phyloP scores from a whole-genome alignment of 2,329 filamentous ascomycete species.

The Cercospora janseana region DNA sequence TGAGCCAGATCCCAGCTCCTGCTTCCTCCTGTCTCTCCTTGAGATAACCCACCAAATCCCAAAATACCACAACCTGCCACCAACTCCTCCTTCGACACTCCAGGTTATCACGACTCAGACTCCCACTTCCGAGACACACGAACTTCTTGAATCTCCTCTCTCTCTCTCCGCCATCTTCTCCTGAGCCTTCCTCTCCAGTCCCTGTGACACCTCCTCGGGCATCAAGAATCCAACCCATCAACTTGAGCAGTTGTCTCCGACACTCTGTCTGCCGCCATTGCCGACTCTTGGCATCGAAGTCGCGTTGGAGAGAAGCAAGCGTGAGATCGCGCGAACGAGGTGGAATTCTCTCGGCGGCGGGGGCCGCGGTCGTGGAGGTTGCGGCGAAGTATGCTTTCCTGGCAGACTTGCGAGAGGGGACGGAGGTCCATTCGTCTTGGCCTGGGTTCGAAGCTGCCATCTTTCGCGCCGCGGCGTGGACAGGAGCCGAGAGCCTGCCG shows the following conservation, averaged over 20 bases:
- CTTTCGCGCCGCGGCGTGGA: background rate
- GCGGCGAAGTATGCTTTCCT: constrained; percentile 1
- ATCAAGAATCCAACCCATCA: constrained; percentile 21
- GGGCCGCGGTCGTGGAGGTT: background rate
- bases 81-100: constrained; percentile 33
- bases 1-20: constrained; percentile 26
- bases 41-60: constrained; percentile 27
- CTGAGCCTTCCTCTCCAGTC: no score
- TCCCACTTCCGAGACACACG: constrained; percentile 34
- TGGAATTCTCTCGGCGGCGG: background rate
- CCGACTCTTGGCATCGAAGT: constrained; percentile 26
- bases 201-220: no score
- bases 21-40: background rate
- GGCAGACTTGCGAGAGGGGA: constrained; percentile 13
- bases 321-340: constrained; percentile 22
- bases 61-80: constrained; percentile 36
- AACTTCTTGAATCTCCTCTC: constrained; percentile 32
- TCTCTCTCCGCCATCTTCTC: no score
- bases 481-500: no score
- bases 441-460: no score
- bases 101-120: constrained; percentile 35
- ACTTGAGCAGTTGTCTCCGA: constrained; percentile 21
- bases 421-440: constrained; percentile 19
- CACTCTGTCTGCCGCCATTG: constrained; percentile 28
- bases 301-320: constrained; percentile 20